Evolutionary conservation across 225 moss, liverwort and hornwort genomes (phyloP).

Genomic region (Rhytidiadelphus loreus): DNA sequence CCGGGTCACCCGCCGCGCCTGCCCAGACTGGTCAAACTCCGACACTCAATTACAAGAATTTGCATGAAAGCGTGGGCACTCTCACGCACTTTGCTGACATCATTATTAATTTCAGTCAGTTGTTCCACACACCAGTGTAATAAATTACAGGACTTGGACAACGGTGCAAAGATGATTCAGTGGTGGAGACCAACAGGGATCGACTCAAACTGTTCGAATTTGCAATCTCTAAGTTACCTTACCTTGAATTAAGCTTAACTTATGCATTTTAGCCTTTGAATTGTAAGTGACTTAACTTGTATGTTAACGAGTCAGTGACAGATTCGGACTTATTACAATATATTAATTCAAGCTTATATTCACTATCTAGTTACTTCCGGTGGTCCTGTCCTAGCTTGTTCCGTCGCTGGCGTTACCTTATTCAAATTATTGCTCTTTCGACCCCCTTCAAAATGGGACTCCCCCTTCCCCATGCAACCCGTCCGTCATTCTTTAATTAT

Average conservation of each 20-base stretch:
- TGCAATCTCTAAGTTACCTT: background rate
- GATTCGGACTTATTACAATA: background rate
- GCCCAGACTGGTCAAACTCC: background rate
- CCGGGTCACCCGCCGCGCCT: background rate
- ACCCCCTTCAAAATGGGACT: background rate
- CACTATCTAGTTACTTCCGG: too few relatives aligned
- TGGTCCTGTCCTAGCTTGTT: too few relatives aligned
- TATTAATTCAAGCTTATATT: too few relatives aligned
- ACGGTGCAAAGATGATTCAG: background rate
- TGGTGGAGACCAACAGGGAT: background rate
- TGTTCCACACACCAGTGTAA: background rate
- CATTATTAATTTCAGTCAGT: background rate
- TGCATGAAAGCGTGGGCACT: background rate
- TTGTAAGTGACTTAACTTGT: background rate
- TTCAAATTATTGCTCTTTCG: slow-evolving; percentile 6
- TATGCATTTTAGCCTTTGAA: background rate
- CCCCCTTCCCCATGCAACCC: background rate
- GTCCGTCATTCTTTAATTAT: background rate
- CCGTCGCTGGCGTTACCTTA: background rate
- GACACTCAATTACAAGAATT: background rate
- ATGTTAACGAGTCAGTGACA: background rate
- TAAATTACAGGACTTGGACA: background rate
- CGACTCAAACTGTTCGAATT: background rate
- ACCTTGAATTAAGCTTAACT: too few relatives aligned
- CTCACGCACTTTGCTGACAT: background rate